Conservation (phyloP, 345 rosid genomes). For the Atalantia buxifolia region DNA sequence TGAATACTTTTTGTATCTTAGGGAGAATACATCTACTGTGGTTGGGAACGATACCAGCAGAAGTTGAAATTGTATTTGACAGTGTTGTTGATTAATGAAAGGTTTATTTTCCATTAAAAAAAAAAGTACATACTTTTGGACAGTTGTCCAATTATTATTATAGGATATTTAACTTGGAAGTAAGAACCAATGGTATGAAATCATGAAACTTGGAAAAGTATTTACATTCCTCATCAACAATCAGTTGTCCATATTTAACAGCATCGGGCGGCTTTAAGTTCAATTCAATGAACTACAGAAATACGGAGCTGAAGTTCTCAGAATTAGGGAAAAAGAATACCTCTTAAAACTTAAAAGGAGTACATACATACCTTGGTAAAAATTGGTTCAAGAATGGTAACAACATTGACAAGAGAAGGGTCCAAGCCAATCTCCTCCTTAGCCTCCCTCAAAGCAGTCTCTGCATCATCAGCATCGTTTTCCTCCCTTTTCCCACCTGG, state of each 20-base stretch:
- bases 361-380: slow-evolving; percentile 21
- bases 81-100: no score
- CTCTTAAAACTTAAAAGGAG: no score
- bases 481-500: slow-evolving; percentile 49
- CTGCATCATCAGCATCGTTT: slow-evolving; percentile 31
- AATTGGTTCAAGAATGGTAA: slow-evolving; percentile 33
- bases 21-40: no score
- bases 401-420: slow-evolving; percentile 44
- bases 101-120: no score
- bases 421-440: slow-evolving; percentile 45
- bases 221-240: not conserved
- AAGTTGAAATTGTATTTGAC: no score
- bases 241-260: not conserved
- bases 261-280: not conserved
- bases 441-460: slow-evolving; percentile 46
- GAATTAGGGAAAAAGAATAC: not conserved
- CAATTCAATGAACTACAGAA: not conserved
- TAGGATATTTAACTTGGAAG: not conserved
- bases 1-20: not conserved
- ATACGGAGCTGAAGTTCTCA: not conserved
- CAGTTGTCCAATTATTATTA: not conserved
- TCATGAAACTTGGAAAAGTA: not conserved
- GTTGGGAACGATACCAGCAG: no score
- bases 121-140: not conserved
- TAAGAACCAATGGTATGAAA: not conserved